Evolutionary conservation across 73 alveolate species (phyloP).

Genomic region (Tetrahymena elliotti): DNA sequence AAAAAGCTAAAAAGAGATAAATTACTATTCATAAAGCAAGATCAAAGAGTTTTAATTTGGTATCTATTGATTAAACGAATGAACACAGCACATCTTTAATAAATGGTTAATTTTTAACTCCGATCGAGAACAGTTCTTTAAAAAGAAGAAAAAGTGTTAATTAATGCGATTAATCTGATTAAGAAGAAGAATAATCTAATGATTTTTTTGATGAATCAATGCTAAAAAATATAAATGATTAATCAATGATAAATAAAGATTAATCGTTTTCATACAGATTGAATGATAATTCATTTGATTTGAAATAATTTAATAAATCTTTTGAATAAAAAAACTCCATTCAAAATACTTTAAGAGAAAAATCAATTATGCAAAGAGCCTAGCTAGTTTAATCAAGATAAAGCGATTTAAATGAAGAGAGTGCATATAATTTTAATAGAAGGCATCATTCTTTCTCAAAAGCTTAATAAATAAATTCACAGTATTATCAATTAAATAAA

Average conservation of each 20-base stretch:
- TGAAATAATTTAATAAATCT: not conserved
- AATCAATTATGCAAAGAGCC: not conserved
- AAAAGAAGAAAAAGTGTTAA: not conserved
- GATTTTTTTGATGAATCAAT: not conserved
- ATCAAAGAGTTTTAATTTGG: not conserved
- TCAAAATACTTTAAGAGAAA: not conserved
- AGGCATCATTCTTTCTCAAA: not conserved
- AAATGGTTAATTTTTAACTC: not conserved
- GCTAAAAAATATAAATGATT: not conserved
- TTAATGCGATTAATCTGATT: not conserved
- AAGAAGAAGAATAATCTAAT: not conserved
- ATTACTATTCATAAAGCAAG: not conserved
- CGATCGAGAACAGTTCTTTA: not conserved
- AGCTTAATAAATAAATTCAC: not conserved
- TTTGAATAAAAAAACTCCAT: not conserved
- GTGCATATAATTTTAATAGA: not conserved
- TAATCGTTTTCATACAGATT: not conserved
- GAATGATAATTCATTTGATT: not conserved
- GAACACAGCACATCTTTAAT: not conserved
- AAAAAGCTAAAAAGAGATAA: not conserved
- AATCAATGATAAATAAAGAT: not conserved
- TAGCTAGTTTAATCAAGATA: not conserved
- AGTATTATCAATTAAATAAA: not conserved
- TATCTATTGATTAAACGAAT: not conserved
- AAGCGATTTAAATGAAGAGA: not conserved